Percentiles rank a stretch among this genome's conserved stretches.
phyloP scores from a whole-genome alignment of 2,329 filamentous ascomycete genomes.

The Gnomoniopsis sp. region DNA sequence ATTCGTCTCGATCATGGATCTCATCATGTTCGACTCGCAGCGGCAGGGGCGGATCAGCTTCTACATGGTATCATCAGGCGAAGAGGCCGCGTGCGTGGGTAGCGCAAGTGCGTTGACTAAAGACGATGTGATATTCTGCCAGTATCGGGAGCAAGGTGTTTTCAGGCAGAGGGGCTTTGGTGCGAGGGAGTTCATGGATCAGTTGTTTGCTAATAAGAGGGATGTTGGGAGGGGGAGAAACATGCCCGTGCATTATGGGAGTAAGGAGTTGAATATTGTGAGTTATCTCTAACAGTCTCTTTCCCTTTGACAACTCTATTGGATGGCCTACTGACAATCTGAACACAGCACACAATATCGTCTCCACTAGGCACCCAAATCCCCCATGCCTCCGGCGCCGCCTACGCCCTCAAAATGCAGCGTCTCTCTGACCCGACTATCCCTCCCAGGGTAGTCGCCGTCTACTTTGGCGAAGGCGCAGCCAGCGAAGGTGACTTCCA shows the following conservation, averaged over 20 bases:
- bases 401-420: conserved; percentile 75
- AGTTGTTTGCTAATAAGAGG: conserved; percentile 83
- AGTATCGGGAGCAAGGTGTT: conserved; percentile 91
- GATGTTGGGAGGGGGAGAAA: conserved; percentile 82
- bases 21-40: conserved; percentile 98
- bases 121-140: conserved; percentile 88
- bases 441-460: conserved; percentile 61
- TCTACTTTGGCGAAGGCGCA: conserved; percentile 80
- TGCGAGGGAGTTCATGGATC: conserved; percentile 88
- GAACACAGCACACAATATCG: conserved; percentile 65
- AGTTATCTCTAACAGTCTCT: conserved; percentile 28
- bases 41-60: conserved; percentile 91
- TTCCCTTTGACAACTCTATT: background rate
- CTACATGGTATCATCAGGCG: conserved; percentile 94
- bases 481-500: conserved; percentile 83
- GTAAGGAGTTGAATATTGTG: conserved; percentile 77
- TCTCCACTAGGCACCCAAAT: conserved; percentile 77
- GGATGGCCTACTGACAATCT: background rate
- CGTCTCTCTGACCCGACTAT: conserved; percentile 60
- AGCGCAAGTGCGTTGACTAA: conserved; percentile 78
- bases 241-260: conserved; percentile 97
- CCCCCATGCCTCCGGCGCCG: conserved; percentile 73
- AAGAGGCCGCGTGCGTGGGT: conserved; percentile 91
- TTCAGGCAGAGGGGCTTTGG: conserved; percentile 87
- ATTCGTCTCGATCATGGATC: conserved; percentile 78